Percentiles rank a stretch among this genome's conserved stretches.
phyloP scores from a whole-genome alignment of 208 protist genomes.

The Trypanosoma melophagium region DNA sequence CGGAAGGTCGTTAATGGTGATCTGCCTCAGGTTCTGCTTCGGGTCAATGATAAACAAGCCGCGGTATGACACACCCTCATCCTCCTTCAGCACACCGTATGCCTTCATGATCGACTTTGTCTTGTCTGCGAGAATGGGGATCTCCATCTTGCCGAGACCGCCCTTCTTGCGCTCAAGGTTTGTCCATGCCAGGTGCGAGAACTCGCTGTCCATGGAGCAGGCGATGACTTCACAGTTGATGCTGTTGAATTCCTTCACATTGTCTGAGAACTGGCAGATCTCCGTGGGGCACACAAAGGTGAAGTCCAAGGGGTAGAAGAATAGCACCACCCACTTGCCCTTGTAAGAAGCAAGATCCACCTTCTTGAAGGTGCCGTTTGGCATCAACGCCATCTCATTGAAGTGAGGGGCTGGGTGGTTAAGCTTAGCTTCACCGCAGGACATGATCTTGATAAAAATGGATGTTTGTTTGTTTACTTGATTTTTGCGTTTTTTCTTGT shows the following conservation, averaged over 20 bases:
- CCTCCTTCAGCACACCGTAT: slow-evolving; percentile 94
- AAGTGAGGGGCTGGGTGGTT: slow-evolving; percentile 91
- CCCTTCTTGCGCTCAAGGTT: slow-evolving; percentile 94
- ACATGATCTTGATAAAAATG: slow-evolving; percentile 26
- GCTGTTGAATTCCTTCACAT: slow-evolving; percentile 86
- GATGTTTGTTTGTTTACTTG: background rate
- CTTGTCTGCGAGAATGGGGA: slow-evolving; percentile 96
- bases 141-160: slow-evolving; percentile 95
- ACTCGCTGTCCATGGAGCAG: slow-evolving; percentile 94
- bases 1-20: slow-evolving; percentile 95
- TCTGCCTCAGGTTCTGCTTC: slow-evolving; percentile 89
- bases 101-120: slow-evolving; percentile 88
- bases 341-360: slow-evolving; percentile 89
- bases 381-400: slow-evolving; percentile 89
- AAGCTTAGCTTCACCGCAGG: slow-evolving; percentile 50
- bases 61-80: slow-evolving; percentile 85
- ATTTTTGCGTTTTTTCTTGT: background rate
- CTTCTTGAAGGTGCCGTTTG: slow-evolving; percentile 94
- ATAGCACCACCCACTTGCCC: slow-evolving; percentile 94
- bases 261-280: slow-evolving; percentile 95
- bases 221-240: slow-evolving; percentile 90
- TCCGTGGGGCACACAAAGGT: slow-evolving; percentile 98
- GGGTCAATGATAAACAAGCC: slow-evolving; percentile 97
- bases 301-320: slow-evolving; percentile 98
- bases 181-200: slow-evolving; percentile 96